Evolutionary conservation across 2,329 filamentous ascomycete genomes (phyloP).

Genomic region (Talaromyces amestolkiae): DNA sequence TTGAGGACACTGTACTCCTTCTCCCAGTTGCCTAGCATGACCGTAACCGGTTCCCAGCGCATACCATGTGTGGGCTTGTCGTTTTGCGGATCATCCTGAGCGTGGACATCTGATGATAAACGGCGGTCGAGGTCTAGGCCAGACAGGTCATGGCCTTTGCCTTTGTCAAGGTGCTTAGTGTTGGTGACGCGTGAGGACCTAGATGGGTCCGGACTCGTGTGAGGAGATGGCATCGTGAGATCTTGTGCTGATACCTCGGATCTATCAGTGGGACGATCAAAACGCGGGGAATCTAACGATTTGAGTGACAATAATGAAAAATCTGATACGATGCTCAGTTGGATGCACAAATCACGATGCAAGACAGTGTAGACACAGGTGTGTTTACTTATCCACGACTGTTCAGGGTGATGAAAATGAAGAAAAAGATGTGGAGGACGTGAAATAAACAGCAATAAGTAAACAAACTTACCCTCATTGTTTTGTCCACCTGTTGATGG

Average conservation of each 20-base stretch:
- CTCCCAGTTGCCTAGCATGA: conserved; percentile 7
- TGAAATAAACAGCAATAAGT: background rate
- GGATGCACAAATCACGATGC: background rate
- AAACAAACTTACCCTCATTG: conserved; percentile 4
- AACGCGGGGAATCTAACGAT: background rate
- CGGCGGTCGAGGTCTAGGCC: conserved; percentile 7
- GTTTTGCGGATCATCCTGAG: background rate
- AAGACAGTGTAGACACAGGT: background rate
- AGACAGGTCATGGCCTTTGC: background rate
- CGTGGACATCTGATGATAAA: background rate
- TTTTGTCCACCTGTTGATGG: background rate
- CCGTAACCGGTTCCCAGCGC: conserved; percentile 14
- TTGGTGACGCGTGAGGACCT: background rate
- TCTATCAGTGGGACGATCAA: background rate
- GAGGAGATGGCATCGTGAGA: background rate
- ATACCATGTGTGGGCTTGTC: background rate
- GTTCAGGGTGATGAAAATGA: background rate
- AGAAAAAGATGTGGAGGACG: background rate
- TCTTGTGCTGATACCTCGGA: background rate
- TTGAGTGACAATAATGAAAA: background rate
- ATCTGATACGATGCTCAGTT: background rate
- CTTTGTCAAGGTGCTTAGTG: background rate
- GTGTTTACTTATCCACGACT: background rate
- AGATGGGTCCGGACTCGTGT: background rate
- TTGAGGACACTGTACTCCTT: background rate